phyloP scores from a whole-genome alignment of 1,284 basidiomycete species.

The Naganishia liquefaciens region DNA sequence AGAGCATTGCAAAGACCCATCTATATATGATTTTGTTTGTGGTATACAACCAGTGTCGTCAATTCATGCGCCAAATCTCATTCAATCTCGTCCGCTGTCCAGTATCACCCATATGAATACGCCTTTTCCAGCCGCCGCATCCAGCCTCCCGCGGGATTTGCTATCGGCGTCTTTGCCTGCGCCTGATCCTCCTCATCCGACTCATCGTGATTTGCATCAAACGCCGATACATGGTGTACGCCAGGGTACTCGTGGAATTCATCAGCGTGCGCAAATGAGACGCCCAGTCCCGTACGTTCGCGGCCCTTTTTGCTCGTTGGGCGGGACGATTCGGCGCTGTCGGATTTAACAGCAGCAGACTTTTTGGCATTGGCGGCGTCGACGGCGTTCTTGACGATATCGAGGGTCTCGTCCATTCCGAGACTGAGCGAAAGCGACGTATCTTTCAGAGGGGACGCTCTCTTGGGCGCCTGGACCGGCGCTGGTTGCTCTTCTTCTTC shows the following conservation, averaged over 20 bases:
- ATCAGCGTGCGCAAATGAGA: constrained; percentile 19
- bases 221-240: neutral
- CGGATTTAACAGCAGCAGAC: neutral
- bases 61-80: neutral
- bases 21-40: neutral
- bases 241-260: constrained; percentile 12
- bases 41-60: too few relatives aligned
- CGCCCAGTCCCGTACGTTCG: constrained; percentile 15
- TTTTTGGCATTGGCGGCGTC: neutral
- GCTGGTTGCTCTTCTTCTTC: neutral
- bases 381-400: constrained; percentile 18
- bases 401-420: constrained; percentile 24
- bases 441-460: neutral
- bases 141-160: constrained; percentile 21
- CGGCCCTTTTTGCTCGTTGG: constrained; percentile 22
- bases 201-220: neutral
- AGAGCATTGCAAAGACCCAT: neutral
- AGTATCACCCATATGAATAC: constrained; percentile 18
- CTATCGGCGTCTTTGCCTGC: constrained; percentile 24
- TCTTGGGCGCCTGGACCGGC: neutral
- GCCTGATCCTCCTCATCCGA: constrained; percentile 5
- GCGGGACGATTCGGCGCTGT: constrained; percentile 1
- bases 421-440: neutral
- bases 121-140: constrained; percentile 28
- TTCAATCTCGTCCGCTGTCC: neutral